Conservation (phyloP, 257 asterid genomes). For the Primulina eburnea region DNA sequence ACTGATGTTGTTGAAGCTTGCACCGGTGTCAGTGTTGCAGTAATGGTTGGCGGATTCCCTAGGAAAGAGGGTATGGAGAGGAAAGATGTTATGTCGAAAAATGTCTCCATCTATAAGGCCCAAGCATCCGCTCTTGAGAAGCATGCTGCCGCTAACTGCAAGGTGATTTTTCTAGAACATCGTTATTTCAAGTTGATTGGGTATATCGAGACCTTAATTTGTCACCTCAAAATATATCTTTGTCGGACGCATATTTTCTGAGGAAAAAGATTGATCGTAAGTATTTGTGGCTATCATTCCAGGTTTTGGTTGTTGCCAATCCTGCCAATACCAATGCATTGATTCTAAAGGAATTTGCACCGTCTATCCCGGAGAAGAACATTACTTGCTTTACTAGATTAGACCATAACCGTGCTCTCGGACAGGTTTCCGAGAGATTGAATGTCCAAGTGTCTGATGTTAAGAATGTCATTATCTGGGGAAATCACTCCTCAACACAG, state of each 20-base stretch:
- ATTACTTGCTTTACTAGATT: slow-evolving; percentile 84
- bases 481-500: slow-evolving; percentile 92
- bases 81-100: slow-evolving; percentile 19
- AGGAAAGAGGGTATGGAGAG: slow-evolving; percentile 95
- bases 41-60: slow-evolving; percentile 98
- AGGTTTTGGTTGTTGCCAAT: slow-evolving; percentile 97
- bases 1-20: slow-evolving; percentile 87
- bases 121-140: slow-evolving; percentile 17
- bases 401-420: slow-evolving; percentile 98
- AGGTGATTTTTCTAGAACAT: slow-evolving; percentile 14
- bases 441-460: slow-evolving; percentile 80
- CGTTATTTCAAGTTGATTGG: not conserved
- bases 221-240: not conserved
- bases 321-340: slow-evolving; percentile 96
- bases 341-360: slow-evolving; percentile 87
- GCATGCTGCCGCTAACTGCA: slow-evolving; percentile 15
- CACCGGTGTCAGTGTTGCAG: slow-evolving; percentile 77
- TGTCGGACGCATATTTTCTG: not conserved
- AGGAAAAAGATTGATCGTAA: not conserved
- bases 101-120: slow-evolving; percentile 11
- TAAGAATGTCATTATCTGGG: slow-evolving; percentile 87
- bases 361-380: slow-evolving; percentile 82
- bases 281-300: slow-evolving; percentile 16
- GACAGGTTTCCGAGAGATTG: slow-evolving; percentile 86
- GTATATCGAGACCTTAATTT: not conserved